Base-by-base conservation (phyloP, 176 grass and related monocot species). In the Tillandsia leiboldiana region DNA sequence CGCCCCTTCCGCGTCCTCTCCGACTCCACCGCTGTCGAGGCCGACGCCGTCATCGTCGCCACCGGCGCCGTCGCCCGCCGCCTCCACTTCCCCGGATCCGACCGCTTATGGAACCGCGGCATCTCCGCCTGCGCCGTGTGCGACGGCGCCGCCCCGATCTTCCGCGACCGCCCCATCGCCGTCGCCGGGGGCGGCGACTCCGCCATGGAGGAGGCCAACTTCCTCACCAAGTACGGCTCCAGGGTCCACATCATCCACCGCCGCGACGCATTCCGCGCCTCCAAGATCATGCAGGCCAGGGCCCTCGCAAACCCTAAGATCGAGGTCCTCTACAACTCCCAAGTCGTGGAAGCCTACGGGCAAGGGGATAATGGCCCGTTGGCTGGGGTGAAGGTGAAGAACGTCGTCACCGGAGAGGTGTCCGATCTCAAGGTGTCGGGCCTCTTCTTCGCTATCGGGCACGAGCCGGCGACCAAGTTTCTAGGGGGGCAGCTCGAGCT, bases 151-250 rank as follows among this genome's bases (percentile, higher is more conserved):
- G 89, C 89, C 13, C 87, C 89, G 11, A 87, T 92, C 70, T 97
- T 92, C 71, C 73, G 94, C 23, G 84, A 97, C 80, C 83, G 77
- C 17, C 94, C 89, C 69, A 93, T 99, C 54, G 87, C 87, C 2
- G 90, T 99, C 13, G 74, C 94, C 64, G 95, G 95, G 3, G 95
- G 95, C 33, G 87, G 95, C 11, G 95, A 99, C 74, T 99, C 90
- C 9, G 90, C 95, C 82, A 94, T 99, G 95, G 95, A 99, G 82
- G 94, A 99, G 85, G 84, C 95, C 69, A 94, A 99, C 72, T 99
- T 99, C 78, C 83, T 99, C 22, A 94, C 95, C 51, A 94, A 99
- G 82, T 99, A 93, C 77, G 95, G 87, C 17, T 99, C 95, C 1
- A 84, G 64, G 20, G 90, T 94, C 18, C 93, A 94, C 78, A 94